Percentiles rank a stretch among this genome's conserved stretches.
phyloP scores from a whole-genome alignment of 331 rosid genomes.

The Pyrus hybrid region DNA sequence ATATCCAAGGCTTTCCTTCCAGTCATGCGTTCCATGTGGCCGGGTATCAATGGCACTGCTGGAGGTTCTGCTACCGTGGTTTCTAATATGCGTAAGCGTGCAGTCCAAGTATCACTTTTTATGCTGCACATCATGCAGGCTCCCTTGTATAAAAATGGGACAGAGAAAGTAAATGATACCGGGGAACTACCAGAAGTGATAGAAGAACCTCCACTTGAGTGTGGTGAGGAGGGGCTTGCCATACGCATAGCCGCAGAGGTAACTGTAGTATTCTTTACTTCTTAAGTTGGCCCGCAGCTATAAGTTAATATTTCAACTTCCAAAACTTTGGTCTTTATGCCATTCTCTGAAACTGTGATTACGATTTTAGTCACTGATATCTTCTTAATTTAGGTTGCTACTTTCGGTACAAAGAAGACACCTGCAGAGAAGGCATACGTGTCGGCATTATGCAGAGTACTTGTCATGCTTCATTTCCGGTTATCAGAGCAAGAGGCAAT shows the following conservation, averaged over 20 bases:
- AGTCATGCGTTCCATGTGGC: conserved; percentile 90
- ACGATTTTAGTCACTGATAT: background rate
- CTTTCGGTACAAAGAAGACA: conserved; percentile 61
- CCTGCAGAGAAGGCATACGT: conserved; percentile 77
- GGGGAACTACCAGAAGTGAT: conserved; percentile 34
- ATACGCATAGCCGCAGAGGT: conserved; percentile 81
- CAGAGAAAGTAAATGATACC: conserved; percentile 31
- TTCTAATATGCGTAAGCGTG: conserved; percentile 80
- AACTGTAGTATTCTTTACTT: conserved; percentile 9
- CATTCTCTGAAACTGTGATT: background rate
- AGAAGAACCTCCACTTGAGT: conserved; percentile 65
- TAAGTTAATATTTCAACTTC: background rate
- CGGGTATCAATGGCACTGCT: conserved; percentile 64
- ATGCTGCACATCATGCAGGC: conserved; percentile 94
- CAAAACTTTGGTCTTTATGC: background rate
- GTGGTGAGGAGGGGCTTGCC: conserved; percentile 83
- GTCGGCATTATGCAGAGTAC: conserved; percentile 55
- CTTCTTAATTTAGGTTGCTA: conserved; percentile 47
- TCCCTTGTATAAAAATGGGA: conserved; percentile 51
- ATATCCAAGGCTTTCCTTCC: conserved; percentile 71
- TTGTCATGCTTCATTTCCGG: conserved; percentile 67
- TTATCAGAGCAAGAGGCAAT: conserved; percentile 60
- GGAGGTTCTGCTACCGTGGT: conserved; percentile 50
- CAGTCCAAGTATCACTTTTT: conserved; percentile 87
- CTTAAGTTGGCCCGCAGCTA: conserved; percentile 2